These are phyloP conservation scores for Avena eriantha DNA, from an alignment of 176 grass and related monocot species.

Conservation along the genomic window DNA sequence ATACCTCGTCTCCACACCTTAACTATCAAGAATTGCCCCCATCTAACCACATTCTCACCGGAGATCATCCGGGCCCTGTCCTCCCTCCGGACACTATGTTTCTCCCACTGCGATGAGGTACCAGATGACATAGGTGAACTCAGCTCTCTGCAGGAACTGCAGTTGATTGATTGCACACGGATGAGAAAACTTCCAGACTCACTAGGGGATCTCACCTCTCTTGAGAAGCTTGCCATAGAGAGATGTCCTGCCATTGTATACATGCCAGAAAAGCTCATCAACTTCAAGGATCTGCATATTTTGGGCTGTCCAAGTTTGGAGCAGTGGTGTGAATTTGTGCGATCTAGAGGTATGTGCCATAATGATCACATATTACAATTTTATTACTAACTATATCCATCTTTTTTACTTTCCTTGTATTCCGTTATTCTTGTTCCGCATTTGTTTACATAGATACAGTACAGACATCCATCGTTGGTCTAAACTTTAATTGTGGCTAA, in stretches of 20 bases:
- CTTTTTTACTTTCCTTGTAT: no score
- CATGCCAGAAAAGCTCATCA: background rate
- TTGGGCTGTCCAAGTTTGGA: no score
- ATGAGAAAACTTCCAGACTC: background rate
- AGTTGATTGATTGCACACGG: background rate
- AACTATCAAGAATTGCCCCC: background rate
- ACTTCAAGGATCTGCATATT: no score
- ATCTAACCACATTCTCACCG: background rate
- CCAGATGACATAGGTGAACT: background rate
- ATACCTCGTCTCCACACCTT: background rate
- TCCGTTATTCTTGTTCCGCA: no score
- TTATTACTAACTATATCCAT: no score
- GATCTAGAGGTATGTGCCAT: no score
- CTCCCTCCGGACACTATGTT: background rate
- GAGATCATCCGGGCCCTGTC: background rate
- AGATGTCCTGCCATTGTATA: background rate
- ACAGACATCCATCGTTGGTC: no score
- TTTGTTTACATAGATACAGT: no score
- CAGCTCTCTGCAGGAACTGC: background rate
- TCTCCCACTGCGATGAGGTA: background rate
- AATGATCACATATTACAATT: no score
- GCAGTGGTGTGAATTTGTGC: background rate
- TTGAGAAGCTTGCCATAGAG: background rate
- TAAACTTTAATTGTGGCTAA: no score
- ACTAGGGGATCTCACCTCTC: background rate